Conservation (phyloP, 441 rosid species). For the Pelargonium myrrhifolium region DNA sequence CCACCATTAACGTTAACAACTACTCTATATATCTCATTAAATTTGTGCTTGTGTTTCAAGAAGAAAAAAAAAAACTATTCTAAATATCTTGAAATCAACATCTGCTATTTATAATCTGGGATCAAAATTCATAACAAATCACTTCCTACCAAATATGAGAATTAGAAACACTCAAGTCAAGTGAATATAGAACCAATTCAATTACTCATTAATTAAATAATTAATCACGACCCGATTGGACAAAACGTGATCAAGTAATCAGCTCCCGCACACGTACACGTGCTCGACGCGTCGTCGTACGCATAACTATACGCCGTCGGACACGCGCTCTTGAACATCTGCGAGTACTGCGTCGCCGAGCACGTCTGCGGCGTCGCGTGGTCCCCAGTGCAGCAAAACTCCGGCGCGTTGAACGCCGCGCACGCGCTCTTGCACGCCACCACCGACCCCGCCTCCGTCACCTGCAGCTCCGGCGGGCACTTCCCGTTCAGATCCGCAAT, state of each 20-base stretch:
- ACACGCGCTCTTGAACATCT: slow-evolving; percentile 70
- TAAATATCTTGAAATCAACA: too few species aligned
- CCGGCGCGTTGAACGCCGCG: slow-evolving; percentile 56
- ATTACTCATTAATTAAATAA: too few species aligned
- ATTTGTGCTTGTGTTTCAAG: too few species aligned
- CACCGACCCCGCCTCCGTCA: slow-evolving; percentile 40
- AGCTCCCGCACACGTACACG: slow-evolving; percentile 70
- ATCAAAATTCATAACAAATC: too few species aligned
- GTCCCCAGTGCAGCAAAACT: slow-evolving; percentile 72
- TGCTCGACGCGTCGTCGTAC: slow-evolving; percentile 82
- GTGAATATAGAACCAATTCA: too few species aligned
- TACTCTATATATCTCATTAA: too few species aligned
- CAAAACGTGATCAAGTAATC: slow-evolving; percentile 77
- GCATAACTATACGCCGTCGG: slow-evolving; percentile 90
- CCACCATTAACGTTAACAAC: too few species aligned
- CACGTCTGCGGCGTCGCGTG: slow-evolving; percentile 67
- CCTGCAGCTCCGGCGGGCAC: slow-evolving; percentile 61
- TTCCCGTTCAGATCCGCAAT: slow-evolving; percentile 53
- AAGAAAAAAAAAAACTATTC: too few species aligned
- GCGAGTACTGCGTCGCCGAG: slow-evolving; percentile 61
- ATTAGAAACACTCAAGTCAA: too few species aligned
- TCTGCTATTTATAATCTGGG: too few species aligned
- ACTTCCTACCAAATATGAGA: too few species aligned
- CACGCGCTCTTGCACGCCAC: slow-evolving; percentile 90
- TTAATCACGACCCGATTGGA: slow-evolving; percentile 21